A percentile compares a stretch with the other conserved stretches of the same genome.
These are phyloP conservation scores for Fusarium torreyae DNA, from an alignment of 2,329 filamentous ascomycete genomes.

Conservation along the genomic window DNA sequence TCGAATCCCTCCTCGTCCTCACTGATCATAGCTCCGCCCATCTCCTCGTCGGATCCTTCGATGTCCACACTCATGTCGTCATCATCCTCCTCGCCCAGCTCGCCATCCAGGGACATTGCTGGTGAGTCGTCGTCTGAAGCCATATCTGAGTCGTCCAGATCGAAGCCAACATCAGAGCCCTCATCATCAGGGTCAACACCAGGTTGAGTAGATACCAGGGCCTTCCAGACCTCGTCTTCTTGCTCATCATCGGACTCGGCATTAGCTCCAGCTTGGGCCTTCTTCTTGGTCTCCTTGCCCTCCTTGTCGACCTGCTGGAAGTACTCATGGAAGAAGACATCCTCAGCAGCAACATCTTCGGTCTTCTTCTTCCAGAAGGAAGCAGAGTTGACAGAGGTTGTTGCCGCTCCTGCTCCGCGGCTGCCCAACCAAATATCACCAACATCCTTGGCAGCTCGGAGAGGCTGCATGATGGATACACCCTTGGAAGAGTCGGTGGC, in stretches of 20 bases:
- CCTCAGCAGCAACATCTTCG: slow-evolving; percentile 90
- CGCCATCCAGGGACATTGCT: slow-evolving; percentile 58
- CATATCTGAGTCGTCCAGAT: slow-evolving; percentile 65
- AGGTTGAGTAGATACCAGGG: slow-evolving; percentile 84
- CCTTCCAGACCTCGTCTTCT: slow-evolving; percentile 92
- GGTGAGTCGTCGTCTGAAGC: slow-evolving; percentile 64
- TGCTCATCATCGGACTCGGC: slow-evolving; percentile 71
- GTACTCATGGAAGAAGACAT: slow-evolving; percentile 99
- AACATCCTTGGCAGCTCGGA: slow-evolving; percentile 68
- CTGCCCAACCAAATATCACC: slow-evolving; percentile 71
- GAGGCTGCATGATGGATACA: slow-evolving; percentile 95
- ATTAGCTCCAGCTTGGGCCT: slow-evolving; percentile 57
- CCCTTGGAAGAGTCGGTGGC: slow-evolving; percentile 77
- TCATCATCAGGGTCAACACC: slow-evolving; percentile 68
- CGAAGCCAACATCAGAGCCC: slow-evolving; percentile 66
- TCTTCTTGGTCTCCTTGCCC: slow-evolving; percentile 68
- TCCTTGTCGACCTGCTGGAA: slow-evolving; percentile 82
- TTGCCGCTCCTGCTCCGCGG: slow-evolving; percentile 59
- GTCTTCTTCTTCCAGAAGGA: slow-evolving; percentile 92
- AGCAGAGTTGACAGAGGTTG: slow-evolving; percentile 80
- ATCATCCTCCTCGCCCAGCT: slow-evolving; percentile 64
- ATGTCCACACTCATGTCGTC: slow-evolving; percentile 59
- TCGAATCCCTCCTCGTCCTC: slow-evolving; percentile 63
- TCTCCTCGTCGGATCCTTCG: slow-evolving; percentile 60
- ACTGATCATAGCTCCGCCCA: slow-evolving; percentile 59